Conservation (phyloP, 805 yeast species). For the Metahyphopichia silvanorum region DNA sequence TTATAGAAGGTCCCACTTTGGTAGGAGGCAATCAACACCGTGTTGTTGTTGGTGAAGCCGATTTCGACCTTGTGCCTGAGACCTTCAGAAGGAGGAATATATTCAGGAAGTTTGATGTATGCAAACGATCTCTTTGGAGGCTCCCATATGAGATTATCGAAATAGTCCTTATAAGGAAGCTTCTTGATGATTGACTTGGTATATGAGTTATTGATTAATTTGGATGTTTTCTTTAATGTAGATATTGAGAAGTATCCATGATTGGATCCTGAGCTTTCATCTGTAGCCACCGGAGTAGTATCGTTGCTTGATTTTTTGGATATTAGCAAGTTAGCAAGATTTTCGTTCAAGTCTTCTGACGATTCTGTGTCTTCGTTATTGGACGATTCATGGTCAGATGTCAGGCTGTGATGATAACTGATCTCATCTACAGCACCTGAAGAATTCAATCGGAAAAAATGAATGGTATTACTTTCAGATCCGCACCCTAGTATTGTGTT, state of each 20-base stretch:
- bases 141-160: slow-evolving; percentile 40
- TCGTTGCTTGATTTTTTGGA: slow-evolving; percentile 16
- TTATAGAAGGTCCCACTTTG: slow-evolving; percentile 37
- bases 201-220: slow-evolving; percentile 30
- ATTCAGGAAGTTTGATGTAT: slow-evolving; percentile 35
- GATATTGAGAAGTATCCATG: slow-evolving; percentile 12
- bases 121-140: slow-evolving; percentile 43
- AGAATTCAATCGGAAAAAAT: slow-evolving; percentile 26
- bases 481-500: slow-evolving; percentile 35
- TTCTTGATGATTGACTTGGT: slow-evolving; percentile 36
- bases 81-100: slow-evolving; percentile 12
- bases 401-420: slow-evolving; percentile 7
- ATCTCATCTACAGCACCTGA: slow-evolving; percentile 7
- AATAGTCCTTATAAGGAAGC: slow-evolving; percentile 38
- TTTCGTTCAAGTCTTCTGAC: slow-evolving; percentile 41
- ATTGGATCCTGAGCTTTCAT: slow-evolving; percentile 4
- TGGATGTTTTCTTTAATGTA: slow-evolving; percentile 21
- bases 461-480: slow-evolving; percentile 40
- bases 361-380: slow-evolving; percentile 20
- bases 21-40: slow-evolving; percentile 36
- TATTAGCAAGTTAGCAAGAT: slow-evolving; percentile 35
- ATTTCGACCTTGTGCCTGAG: slow-evolving; percentile 25
- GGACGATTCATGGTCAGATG: slow-evolving; percentile 14
- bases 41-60: slow-evolving; percentile 30
- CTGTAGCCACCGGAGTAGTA: slow-evolving; percentile 8